These are phyloP conservation scores for Beauveria rudraprayagi DNA, from an alignment of 2,329 filamentous ascomycete genomes.

Conservation along the genomic window DNA sequence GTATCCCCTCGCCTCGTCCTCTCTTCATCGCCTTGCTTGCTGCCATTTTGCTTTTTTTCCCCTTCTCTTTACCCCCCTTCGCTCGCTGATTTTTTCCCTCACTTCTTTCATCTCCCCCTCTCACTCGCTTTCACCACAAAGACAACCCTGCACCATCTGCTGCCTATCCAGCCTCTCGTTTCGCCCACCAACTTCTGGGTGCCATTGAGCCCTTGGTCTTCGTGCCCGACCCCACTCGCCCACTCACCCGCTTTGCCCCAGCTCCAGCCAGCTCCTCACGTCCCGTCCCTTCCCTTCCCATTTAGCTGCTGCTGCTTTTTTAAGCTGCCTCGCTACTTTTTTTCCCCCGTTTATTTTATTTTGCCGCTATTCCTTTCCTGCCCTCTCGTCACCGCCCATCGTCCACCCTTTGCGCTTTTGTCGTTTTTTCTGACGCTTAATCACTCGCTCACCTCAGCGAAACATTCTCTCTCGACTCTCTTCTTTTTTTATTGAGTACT, in stretches of 20 bases:
- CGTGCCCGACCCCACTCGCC: constrained; percentile 10
- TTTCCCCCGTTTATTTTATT: not conserved
- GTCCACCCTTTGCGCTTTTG: constrained; percentile 7
- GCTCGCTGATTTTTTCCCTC: not conserved
- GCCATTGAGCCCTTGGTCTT: not conserved
- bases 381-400: constrained; percentile 11
- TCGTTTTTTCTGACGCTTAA: constrained; percentile 3
- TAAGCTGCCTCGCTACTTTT: not conserved
- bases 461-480: not conserved
- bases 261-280: constrained; percentile 1
- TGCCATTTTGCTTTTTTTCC: not conserved
- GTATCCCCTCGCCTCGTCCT: not conserved
- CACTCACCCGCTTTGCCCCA: constrained; percentile 8
- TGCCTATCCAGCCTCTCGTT: not conserved
- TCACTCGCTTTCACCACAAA: not conserved
- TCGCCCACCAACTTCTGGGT: not conserved
- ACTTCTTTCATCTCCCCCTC: not conserved
- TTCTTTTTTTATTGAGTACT: not conserved
- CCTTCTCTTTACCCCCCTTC: not conserved
- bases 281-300: constrained; percentile 5
- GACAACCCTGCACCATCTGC: not conserved
- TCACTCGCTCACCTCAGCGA: not conserved
- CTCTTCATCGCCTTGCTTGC: not conserved
- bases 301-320: not conserved
- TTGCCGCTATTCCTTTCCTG: constrained; percentile 9